Evolutionary conservation across 2,329 filamentous ascomycete species (phyloP), one percentile per base, ranked within the genome.

Genomic region (Xylaria sp.): DNA sequence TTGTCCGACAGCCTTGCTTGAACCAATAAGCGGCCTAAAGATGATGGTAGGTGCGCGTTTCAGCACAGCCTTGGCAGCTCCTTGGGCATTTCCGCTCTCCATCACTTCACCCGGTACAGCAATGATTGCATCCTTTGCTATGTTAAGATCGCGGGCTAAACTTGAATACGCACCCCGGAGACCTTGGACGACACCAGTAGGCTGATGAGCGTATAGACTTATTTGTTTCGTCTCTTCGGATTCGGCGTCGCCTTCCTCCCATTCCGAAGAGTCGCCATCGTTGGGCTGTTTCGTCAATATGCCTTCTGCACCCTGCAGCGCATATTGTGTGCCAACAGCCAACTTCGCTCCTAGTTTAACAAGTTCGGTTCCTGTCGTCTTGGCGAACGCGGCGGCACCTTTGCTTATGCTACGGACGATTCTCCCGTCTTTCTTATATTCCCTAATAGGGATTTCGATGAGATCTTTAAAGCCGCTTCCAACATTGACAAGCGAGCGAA

Each of bases 321-420:
- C 89, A n/a, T 92, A 96, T 76, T 98, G 96, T 3, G 97, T 97
- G 40, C 96, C 96, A 59, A 98, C 93, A 0, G 95, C 95, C 59
- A 98, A 85, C 80, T 97, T 98, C 54, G 96, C 96, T 13, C 96
- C 95, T 0, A 99, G 85, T 75, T 96, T 96, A 71, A 97, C 92
- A n/a, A 98, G 86, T 77, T 97, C 96, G 0, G 92, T 97, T 2
- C 94, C 94, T 0, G 96, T 99, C 0, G 94, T 97, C 76, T 92
- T 94, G 42, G 93, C 94, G 80, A 99, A 99, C 1, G 93, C 91
- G 9, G 91, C 84, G 0, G 94, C 94, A 2, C 97, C 96, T 81
- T 97, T 98, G 69, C 93, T 90, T 61, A 99, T 91, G 79, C 93
- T 96, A 62, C 96, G 92, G 4, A 99, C 90, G 61, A 99, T 89